Conservation (phyloP, 805 yeast species). For the Saturnispora besseyi region DNA sequence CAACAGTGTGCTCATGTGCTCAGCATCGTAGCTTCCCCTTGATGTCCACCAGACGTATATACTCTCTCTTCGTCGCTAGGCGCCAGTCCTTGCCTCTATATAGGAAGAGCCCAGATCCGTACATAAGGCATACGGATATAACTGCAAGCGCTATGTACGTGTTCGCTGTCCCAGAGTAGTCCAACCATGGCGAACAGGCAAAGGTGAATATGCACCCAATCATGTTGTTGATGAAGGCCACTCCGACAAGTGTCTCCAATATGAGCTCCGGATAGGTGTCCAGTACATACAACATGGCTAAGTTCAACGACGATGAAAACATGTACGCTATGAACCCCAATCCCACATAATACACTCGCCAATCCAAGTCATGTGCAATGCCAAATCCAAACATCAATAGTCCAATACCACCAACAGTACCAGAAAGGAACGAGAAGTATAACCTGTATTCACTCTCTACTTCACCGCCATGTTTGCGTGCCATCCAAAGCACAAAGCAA, state of each 20-base stretch:
- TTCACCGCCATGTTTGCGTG: constrained; percentile 49
- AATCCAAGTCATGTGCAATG: constrained; percentile 39
- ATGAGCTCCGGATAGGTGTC: constrained; percentile 60
- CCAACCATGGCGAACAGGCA: constrained; percentile 57
- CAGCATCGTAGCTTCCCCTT: constrained; percentile 1
- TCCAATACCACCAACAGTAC: constrained; percentile 51
- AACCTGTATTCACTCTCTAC: constrained; percentile 59
- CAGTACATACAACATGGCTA: constrained; percentile 57
- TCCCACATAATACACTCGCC: constrained; percentile 50
- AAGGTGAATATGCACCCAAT: constrained; percentile 60
- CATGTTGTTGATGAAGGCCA: constrained; percentile 51
- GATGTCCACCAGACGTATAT: constrained; percentile 37
- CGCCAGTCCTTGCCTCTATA: constrained; percentile 54
- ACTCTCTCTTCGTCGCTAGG: constrained; percentile 42
- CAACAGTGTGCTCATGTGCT: constrained; percentile 1
- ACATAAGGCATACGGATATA: constrained; percentile 45
- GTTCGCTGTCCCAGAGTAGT: constrained; percentile 44
- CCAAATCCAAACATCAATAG: constrained; percentile 60
- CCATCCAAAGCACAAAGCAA: constrained; percentile 55
- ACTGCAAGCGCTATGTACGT: constrained; percentile 57
- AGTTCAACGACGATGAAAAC: constrained; percentile 61
- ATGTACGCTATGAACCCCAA: constrained; percentile 58
- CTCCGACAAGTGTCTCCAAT: constrained; percentile 59
- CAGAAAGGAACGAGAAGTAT: constrained; percentile 48
- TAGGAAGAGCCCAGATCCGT: constrained; percentile 45